Conservation (phyloP, 1,284 basidiomycete genomes). For the Ceratobasidium sp. region DNA sequence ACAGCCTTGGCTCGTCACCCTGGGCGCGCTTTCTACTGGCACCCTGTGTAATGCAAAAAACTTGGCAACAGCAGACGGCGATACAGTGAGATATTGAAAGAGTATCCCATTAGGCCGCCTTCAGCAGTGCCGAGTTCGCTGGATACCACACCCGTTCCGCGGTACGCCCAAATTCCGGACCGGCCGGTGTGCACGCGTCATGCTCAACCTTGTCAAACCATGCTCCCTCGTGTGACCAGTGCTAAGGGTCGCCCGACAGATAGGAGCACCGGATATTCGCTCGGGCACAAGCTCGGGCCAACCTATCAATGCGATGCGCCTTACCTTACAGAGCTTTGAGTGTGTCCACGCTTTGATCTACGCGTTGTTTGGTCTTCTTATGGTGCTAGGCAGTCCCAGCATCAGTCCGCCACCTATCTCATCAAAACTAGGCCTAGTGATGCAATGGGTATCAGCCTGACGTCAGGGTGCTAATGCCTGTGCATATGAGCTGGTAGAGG, state of each 20-base stretch:
- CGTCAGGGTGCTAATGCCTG: conserved; percentile 17
- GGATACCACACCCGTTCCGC: too few species aligned
- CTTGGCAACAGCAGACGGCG: too few species aligned
- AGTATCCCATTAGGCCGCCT: too few species aligned
- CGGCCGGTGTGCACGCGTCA: background rate
- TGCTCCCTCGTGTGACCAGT: background rate
- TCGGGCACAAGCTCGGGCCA: conserved; percentile 10
- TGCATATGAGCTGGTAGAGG: conserved; percentile 24
- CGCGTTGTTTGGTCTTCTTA: conserved; percentile 2
- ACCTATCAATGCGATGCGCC: too few species aligned
- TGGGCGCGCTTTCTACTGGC: background rate
- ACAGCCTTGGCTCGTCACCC: conserved; percentile 9
- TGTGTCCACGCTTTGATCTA: background rate
- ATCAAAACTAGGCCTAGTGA: conserved; percentile 24
- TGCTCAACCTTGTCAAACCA: background rate
- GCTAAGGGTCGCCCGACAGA: conserved; percentile 18
- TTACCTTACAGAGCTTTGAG: too few species aligned
- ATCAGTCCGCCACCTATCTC: conserved; percentile 27
- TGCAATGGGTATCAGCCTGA: conserved; percentile 27
- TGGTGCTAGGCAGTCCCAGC: background rate
- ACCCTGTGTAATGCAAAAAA: background rate
- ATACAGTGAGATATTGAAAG: too few species aligned
- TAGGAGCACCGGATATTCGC: conserved; percentile 24
- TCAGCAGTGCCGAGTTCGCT: too few species aligned
- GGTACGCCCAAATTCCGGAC: too few species aligned